Evolutionary conservation across 2,329 filamentous ascomycete genomes (phyloP), one percentile per base, ranked within the genome.

Genomic region (Acephala macrosclerotiorum): DNA sequence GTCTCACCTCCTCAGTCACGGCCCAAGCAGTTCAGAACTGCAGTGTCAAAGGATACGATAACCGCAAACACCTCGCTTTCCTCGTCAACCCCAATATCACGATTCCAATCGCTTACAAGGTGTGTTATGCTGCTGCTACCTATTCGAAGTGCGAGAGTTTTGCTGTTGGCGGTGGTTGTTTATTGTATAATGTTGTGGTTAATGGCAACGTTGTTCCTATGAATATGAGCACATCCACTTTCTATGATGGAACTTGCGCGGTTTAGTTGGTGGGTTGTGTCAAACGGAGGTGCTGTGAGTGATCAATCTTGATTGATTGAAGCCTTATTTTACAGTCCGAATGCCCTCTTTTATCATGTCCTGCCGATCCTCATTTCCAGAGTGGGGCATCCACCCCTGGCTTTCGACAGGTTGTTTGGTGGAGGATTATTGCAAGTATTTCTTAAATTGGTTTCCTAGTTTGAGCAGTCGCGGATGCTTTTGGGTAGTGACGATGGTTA

Each of bases 1-100:
- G 8, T 9, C 35, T 40, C 33, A 57, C 38, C 29, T 14, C 35
- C 4, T 57, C 55, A 20, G 55, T 57, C 29, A 20, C 40, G 4
- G 29, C 26, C 7, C 38, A 25, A 35, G 42, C 51, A 29, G 61
- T 16, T 25, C 12, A 16, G 12, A 63, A 63, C 40, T 63, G 61
- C 22, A 63, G 53, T 25, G 53, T 63, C 61, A 58, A 58, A n/a
- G 61, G 61, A 7, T 63, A 58, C 40, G 61, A 63, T 29, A 58
- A n/a, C 11, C 38, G 61, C 35, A 33, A 33, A 22, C 51, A 58
- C 53, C 51, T 16, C 20, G 61, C 61, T 8, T 63, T 47, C 40
- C 16, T n/a, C 26, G 25, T 58, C 20, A 58, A 63, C 38, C 16
- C 8, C 4, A 63, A 18, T 1, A 58, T 63, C 51, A 36, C 61